Conservation (phyloP, 2,329 filamentous ascomycete genomes). For the Colletotrichum tropicale region DNA sequence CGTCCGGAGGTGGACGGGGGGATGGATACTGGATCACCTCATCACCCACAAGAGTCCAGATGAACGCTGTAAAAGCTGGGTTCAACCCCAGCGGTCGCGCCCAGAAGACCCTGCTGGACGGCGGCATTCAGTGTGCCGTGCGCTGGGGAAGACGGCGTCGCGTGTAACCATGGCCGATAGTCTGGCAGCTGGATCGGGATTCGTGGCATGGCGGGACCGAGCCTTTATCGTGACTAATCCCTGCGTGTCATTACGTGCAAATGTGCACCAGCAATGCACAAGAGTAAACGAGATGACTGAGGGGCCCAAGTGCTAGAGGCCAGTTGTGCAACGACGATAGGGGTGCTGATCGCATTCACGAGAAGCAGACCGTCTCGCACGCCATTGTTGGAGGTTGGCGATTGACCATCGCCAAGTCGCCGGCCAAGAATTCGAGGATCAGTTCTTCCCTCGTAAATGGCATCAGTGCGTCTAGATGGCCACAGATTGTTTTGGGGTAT, state of each 20-base stretch:
- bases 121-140: conserved; percentile 3
- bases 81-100: not conserved
- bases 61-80: not conserved
- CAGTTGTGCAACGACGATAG: not conserved
- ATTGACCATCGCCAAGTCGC: not conserved
- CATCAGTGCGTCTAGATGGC: not conserved
- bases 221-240: not conserved
- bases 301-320: not conserved
- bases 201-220: conserved; percentile 1
- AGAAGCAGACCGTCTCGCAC: not conserved
- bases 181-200: conserved; percentile 1
- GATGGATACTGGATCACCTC: not conserved
- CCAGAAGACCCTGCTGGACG: not conserved
- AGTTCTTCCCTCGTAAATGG: not conserved
- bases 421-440: conserved; percentile 6
- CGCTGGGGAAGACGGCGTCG: not conserved
- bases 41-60: not conserved
- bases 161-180: conserved; percentile 1
- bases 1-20: not conserved
- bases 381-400: not conserved
- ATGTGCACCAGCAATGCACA: not conserved
- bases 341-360: not conserved
- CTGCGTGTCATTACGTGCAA: not conserved
- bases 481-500: not conserved
- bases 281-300: not conserved